Evolutionary conservation across 2,329 filamentous ascomycete genomes (phyloP).

Genomic region (Apiospora saccharicola): DNA sequence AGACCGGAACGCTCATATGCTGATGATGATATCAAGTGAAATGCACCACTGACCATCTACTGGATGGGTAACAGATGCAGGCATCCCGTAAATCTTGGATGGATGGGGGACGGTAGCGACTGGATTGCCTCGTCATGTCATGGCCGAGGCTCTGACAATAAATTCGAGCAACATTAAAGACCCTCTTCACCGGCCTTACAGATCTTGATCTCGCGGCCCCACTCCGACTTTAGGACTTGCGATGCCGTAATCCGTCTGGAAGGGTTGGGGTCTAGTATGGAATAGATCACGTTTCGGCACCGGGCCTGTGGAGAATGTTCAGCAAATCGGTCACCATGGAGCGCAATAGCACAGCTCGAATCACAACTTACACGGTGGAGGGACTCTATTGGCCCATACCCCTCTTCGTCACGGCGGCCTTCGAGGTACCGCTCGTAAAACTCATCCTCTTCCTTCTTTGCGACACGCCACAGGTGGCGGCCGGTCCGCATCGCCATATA

Average conservation of each 20-base stretch:
- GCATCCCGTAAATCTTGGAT: background rate
- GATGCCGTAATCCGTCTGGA: conserved; percentile 91
- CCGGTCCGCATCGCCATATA: conserved; percentile 99
- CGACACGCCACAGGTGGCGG: conserved; percentile 94
- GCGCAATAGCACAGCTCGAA: conserved; percentile 26
- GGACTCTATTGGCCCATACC: conserved; percentile 95
- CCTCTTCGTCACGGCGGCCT: conserved; percentile 91
- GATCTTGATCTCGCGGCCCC: conserved; percentile 96
- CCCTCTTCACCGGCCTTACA: conserved; percentile 98
- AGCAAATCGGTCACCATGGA: conserved; percentile 33
- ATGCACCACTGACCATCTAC: conserved; percentile 23
- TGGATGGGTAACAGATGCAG: conserved; percentile 24
- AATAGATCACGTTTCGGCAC: conserved; percentile 98
- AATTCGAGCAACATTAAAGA: conserved; percentile 60
- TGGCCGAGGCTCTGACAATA: background rate
- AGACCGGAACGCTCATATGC: conserved; percentile 21
- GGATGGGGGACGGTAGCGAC: conserved; percentile 14
- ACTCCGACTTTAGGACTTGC: conserved; percentile 97
- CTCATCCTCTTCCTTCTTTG: conserved; percentile 95
- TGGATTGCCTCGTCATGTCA: background rate
- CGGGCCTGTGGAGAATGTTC: conserved; percentile 70
- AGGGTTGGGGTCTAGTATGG: conserved; percentile 94
- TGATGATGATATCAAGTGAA: conserved; percentile 9
- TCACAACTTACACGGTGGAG: conserved; percentile 80
- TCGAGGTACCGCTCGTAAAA: conserved; percentile 96